phyloP scores from a whole-genome alignment of 164 flowering plant species.

The Nymphaea colorata region DNA sequence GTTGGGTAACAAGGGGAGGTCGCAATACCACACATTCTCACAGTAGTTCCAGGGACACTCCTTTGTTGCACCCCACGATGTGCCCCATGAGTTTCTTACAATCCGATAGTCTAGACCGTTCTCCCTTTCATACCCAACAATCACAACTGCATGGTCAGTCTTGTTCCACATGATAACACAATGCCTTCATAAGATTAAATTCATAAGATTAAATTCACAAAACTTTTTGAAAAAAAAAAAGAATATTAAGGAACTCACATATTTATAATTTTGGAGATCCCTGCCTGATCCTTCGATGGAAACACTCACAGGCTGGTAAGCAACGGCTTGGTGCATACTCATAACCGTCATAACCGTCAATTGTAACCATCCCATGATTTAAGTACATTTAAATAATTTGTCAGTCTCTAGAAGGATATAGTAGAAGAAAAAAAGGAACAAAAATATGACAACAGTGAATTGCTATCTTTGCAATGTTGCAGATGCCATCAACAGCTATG shows the following conservation, averaged over 20 bases:
- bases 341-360: constrained; percentile 53
- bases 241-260: constrained; percentile 2
- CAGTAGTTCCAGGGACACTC: constrained; percentile 20
- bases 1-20: constrained; percentile 75
- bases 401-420: background rate
- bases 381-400: constrained; percentile 33
- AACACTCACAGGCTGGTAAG: constrained; percentile 64
- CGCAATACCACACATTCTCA: constrained; percentile 84
- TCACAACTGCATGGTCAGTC: constrained; percentile 84
- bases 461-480: background rate
- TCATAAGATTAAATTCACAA: background rate
- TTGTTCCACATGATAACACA: constrained; percentile 44
- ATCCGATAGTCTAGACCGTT: constrained; percentile 79
- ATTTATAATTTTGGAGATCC: constrained; percentile 53
- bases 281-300: constrained; percentile 82
- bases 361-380: constrained; percentile 66
- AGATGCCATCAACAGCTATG: background rate
- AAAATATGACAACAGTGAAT: background rate
- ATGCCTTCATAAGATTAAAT: background rate
- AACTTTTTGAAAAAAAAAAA: background rate
- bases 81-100: constrained; percentile 91
- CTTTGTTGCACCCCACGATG: constrained; percentile 88
- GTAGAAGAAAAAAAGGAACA: background rate
- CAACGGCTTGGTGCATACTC: constrained; percentile 88
- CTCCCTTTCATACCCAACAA: constrained; percentile 86